Base-by-base conservation (phyloP, 2,329 filamentous ascomycete species). In the Alternaria consortialis region DNA sequence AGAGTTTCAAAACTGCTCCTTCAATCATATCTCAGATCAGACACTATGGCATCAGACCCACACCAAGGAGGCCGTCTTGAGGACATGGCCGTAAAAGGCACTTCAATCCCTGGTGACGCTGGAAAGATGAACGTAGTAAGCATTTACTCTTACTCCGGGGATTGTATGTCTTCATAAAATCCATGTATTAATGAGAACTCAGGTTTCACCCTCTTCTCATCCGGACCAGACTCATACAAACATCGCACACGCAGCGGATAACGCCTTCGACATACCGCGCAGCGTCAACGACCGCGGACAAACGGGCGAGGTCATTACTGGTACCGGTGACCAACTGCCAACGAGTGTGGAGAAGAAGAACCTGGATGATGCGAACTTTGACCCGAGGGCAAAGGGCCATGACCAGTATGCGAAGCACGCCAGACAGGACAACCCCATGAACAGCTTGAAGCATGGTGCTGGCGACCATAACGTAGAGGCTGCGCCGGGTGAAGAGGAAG, bases 121-220 rank as follows among this genome's bases (percentile, higher is more conserved):
- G 82, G 82, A 56, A 74, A 79, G 27, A 75, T 78, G 64, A 80
- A 80, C 39, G 17, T 65, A 40, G 61, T 63, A 60, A 31, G 51
- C 39, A 1, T 15, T 1, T 4, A 32, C 2, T 20, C 20, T 23
- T n/a, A 11, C 46, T 23, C 20, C 17, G 15, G 9, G 17, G 13
- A 15, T 6, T 7, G 7, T 44, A 29, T 27, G 7, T 17, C 27
- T 44, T 5, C n/a, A 23, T 27, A 23, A 17, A 27, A 12, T 44
- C 15, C 42, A 29, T n/a, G 0, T 13, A 53, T 3, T 57, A 15
- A 61, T 23, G 17, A 29, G 6, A 13, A 15, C 4, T 64, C 74
- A 75, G 50, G 83, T 85, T 60, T 81, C 82, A 13, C 85, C 84
- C 3, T 79, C 82, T 2, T 78, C 83, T 25, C 80, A 82, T 7